Base-by-base conservation (phyloP, 257 asterid genomes). In the Solanum medicagineum region DNA sequence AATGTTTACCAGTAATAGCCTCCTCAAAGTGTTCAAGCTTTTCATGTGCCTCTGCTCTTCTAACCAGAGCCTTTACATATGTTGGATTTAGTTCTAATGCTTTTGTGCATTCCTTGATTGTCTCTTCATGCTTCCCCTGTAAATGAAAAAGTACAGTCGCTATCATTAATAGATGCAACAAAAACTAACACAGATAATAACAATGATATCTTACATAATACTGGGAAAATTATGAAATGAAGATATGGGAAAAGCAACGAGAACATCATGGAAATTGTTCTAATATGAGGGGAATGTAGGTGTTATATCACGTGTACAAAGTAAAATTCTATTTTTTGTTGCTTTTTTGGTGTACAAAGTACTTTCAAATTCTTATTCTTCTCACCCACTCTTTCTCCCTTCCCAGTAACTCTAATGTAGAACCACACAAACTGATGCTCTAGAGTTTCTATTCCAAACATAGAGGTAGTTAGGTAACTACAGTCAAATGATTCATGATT, bases 31-130 rank as follows among this genome's bases (percentile, higher is more conserved):
- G 93, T 87, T 93, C 99, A 82, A 96, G 94, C 87, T 92, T 96
- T 90, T 95, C 98, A 71, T 87, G 94, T 10, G 99, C 98, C 90
- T 95, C 99, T 81, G 88, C 99, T 90, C 99, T 95, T 92, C 98
- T 93, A 74, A 92, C 69, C 87, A 95, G 89, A 81, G 93, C 98
- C 85, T 95, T 96, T 84, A 91, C 24, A 91, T 95, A 96, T 2
- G 90, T 86, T 49, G 98, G 93, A 88, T 96, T 95, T 88, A 96
- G 92, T 86, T 96, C 97, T 80, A 95, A 84, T 20, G 98, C 98
- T 89, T 94, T 96, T 71, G 98, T 93, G 87, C 99, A 93, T 87
- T 96, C 98, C 91, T 92, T 95, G 87, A 92, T 55, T 15, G 97
- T 90, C 84, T 96, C 99, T 82, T 91, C 94, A 89, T 86, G 83